Conservation (phyloP, 257 asterid genomes). For the Solanum ahanhuiri region DNA sequence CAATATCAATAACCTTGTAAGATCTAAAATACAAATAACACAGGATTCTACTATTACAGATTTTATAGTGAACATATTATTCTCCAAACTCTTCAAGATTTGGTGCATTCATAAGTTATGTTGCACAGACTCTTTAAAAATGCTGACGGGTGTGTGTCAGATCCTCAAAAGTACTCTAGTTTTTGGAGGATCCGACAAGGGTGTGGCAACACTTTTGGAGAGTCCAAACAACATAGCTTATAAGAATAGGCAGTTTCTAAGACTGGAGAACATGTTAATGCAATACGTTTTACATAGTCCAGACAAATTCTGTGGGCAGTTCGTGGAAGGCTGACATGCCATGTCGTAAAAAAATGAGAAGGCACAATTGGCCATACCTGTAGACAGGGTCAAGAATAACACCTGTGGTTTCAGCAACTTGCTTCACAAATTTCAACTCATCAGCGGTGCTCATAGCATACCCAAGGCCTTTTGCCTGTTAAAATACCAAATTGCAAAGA, state of each 20-base stretch:
- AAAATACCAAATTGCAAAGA: background rate
- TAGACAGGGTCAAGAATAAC: constrained; percentile 92
- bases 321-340: background rate
- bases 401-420: constrained; percentile 82
- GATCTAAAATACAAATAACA: background rate
- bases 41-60: background rate
- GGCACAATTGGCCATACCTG: constrained; percentile 39
- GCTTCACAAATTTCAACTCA: constrained; percentile 69
- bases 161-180: background rate
- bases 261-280: background rate
- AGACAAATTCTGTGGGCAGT: background rate
- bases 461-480: constrained; percentile 95
- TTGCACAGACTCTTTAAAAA: background rate
- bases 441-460: constrained; percentile 85
- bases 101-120: background rate
- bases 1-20: background rate
- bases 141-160: background rate
- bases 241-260: background rate
- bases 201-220: background rate
- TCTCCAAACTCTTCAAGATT: background rate
- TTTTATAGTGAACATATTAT: background rate
- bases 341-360: background rate
- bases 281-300: background rate
- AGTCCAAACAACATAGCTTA: background rate
- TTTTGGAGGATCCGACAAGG: background rate